Evolutionary conservation across 495 filamentous ascomycete species (phyloP), one percentile per base, ranked within the genome.

Genomic region (Penicillium lagena): DNA sequence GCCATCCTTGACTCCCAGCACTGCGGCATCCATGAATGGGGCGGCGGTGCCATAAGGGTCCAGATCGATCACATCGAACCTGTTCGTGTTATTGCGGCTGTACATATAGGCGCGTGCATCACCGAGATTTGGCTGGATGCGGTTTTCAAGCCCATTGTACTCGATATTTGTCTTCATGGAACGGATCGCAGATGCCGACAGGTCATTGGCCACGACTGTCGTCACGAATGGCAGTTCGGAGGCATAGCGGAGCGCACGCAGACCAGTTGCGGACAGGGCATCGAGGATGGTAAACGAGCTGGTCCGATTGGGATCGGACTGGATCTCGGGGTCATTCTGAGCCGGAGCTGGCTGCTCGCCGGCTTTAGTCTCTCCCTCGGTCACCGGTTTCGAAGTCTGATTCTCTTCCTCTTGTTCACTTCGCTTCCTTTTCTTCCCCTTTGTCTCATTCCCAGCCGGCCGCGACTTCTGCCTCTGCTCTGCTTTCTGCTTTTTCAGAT

Each of bases 71-170:
- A 96, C 89, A 54, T 97, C 82, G 65, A 95, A 97, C 40, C 65
- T 70, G 28, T 60, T 47, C 7, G 43, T 32, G 11, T 54, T 30
- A 12, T 66, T 63, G n/a, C 78, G 56, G 11, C 66, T 68, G 57
- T 96, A 94, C 94, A 99, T 96, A 55, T 90, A 87, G n/a, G 79
- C 78, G 11, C 87, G 73, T 6, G 93, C 93, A 70, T 96, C 89
- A 32, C 83, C 84, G 31, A 78, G 77, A n/a, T 76, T 83, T 13
- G 83, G 71, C 10, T 67, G 76, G 42, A 99, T 86, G 47, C 82
- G 87, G 28, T 78, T 68, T 36, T 75, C 63, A 7, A 90, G 71
- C 29, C 72, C 65, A 61, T 97, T 99, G 62, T 96, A 85, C 40
- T 84, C 68, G 17, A 91, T 82, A 49, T 97, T 97, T 29, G 80